phyloP scores from a whole-genome alignment of 768 basidiomycete genomes.

The Podaxis sp. region DNA sequence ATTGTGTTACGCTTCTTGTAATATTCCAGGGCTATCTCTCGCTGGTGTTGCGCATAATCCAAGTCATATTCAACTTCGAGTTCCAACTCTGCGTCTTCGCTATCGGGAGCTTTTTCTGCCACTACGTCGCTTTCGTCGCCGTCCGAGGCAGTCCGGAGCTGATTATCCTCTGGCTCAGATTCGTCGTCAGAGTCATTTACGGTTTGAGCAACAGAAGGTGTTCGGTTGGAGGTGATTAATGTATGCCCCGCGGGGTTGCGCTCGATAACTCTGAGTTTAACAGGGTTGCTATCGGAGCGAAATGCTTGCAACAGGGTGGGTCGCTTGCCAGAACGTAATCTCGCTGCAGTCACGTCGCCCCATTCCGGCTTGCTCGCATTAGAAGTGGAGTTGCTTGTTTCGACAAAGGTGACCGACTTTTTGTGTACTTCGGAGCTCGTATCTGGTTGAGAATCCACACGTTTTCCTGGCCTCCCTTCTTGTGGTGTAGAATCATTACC shows the following conservation, averaged over 20 bases:
- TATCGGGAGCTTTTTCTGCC: conserved; percentile 22
- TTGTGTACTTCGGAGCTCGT: conserved; percentile 35
- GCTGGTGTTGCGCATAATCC: conserved; percentile 65
- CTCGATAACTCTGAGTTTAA: conserved; percentile 74
- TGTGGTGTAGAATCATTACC: conserved; percentile 33
- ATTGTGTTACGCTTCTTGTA: conserved; percentile 59
- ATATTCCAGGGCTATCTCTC: conserved; percentile 75
- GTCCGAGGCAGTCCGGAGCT: conserved; percentile 17
- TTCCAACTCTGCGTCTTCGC: conserved; percentile 33
- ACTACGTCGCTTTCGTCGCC: conserved; percentile 27
- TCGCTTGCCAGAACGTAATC: conserved; percentile 39
- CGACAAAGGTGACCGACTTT: conserved; percentile 70
- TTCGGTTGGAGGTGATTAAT: conserved; percentile 17
- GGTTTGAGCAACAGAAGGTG: conserved; percentile 19
- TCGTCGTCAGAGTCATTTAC: conserved; percentile 70
- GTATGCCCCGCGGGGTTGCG: conserved; percentile 40
- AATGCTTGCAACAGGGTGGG: conserved; percentile 36
- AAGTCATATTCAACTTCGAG: conserved; percentile 54
- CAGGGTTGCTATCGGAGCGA: conserved; percentile 42
- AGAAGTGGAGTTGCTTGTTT: conserved; percentile 23
- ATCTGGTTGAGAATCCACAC: conserved; percentile 22
- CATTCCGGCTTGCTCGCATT: conserved; percentile 33
- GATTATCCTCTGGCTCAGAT: conserved; percentile 39
- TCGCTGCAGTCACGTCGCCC: conserved; percentile 57
- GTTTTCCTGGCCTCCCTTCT: conserved; percentile 32